Percentiles rank a stretch among this genome's conserved stretches.
phyloP scores from a whole-genome alignment of 352 stramenopile genomes.

The Elongisporangium anandrum region DNA sequence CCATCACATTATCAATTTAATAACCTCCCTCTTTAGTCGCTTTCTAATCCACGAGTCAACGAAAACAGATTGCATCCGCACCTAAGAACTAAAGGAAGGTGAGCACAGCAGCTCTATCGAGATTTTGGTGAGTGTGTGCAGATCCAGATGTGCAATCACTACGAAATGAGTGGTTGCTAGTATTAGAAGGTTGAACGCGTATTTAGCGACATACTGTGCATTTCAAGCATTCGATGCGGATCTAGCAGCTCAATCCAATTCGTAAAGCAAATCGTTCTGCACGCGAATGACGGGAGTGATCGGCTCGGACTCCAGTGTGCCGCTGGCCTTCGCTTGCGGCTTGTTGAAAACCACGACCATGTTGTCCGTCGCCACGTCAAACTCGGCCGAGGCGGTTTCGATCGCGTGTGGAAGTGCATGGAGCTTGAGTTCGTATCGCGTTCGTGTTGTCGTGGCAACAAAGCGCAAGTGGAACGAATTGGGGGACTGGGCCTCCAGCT shows the following conservation, averaged over 20 bases:
- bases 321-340: neutral
- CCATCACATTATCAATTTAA: too few relatives aligned
- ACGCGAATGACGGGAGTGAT: slow-evolving; percentile 32
- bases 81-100: too few relatives aligned
- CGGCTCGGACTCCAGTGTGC: slow-evolving; percentile 1
- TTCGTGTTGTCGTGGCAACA: slow-evolving; percentile 2
- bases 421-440: slow-evolving; percentile 28
- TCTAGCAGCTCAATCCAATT: slow-evolving; percentile 57
- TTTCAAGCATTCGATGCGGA: too few relatives aligned
- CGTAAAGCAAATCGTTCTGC: slow-evolving; percentile 71
- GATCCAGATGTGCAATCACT: too few relatives aligned
- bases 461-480: slow-evolving; percentile 34
- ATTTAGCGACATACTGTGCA: too few relatives aligned
- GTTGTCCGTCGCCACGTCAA: slow-evolving; percentile 67
- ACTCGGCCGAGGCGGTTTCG: slow-evolving; percentile 22
- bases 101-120: too few relatives aligned
- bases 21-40: too few relatives aligned
- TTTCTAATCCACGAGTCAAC: too few relatives aligned
- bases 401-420: slow-evolving; percentile 23
- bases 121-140: too few relatives aligned
- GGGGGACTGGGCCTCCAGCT: slow-evolving; percentile 31
- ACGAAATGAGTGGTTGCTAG: too few relatives aligned
- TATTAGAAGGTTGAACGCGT: too few relatives aligned
- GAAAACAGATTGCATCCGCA: too few relatives aligned
- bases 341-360: slow-evolving; percentile 66